Percentiles rank a stretch among this genome's conserved stretches.
Conservation (phyloP, 768 basidiomycete genomes). For the Cyclocybe cylindracea region DNA sequence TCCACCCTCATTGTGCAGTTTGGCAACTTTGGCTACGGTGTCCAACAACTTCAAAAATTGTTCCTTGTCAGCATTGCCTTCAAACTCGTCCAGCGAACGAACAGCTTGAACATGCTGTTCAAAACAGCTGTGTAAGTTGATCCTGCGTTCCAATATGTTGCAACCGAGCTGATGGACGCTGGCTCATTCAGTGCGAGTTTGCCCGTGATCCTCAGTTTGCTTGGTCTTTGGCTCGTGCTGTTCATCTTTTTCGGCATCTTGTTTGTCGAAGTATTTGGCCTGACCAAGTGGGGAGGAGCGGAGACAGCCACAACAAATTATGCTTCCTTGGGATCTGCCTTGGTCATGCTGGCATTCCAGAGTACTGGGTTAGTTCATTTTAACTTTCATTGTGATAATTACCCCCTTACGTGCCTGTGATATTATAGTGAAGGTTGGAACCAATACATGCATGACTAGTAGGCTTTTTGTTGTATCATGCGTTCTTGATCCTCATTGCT, state of each 20-base stretch:
- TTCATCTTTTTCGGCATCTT: constrained; percentile 92
- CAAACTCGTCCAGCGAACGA: constrained; percentile 89
- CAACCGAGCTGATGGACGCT: neutral
- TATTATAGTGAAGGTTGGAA: constrained; percentile 88
- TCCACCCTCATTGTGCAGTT: constrained; percentile 78
- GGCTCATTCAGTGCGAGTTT: constrained; percentile 67
- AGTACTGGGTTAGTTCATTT: constrained; percentile 73
- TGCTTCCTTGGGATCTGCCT: constrained; percentile 70
- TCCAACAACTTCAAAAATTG: constrained; percentile 79
- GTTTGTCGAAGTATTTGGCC: constrained; percentile 85
- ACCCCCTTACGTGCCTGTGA: constrained; percentile 7
- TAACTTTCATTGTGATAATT: constrained; percentile 1
- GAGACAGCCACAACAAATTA: constrained; percentile 78
- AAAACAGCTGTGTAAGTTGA: constrained; percentile 89
- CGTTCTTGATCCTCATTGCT: constrained; percentile 4
- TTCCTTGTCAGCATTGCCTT: constrained; percentile 93
- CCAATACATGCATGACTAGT: constrained; percentile 97
- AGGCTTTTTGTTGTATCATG: constrained; percentile 25
- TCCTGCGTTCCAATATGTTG: constrained; percentile 20
- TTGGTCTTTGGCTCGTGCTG: constrained; percentile 85
- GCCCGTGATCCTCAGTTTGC: constrained; percentile 81
- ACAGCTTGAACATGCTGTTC: constrained; percentile 91
- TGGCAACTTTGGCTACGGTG: constrained; percentile 45
- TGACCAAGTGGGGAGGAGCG: constrained; percentile 81
- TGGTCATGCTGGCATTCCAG: constrained; percentile 92